These are phyloP conservation scores for Neopestalotiopsis rosae DNA, from an alignment of 2,329 filamentous ascomycete species.

Conservation along the genomic window DNA sequence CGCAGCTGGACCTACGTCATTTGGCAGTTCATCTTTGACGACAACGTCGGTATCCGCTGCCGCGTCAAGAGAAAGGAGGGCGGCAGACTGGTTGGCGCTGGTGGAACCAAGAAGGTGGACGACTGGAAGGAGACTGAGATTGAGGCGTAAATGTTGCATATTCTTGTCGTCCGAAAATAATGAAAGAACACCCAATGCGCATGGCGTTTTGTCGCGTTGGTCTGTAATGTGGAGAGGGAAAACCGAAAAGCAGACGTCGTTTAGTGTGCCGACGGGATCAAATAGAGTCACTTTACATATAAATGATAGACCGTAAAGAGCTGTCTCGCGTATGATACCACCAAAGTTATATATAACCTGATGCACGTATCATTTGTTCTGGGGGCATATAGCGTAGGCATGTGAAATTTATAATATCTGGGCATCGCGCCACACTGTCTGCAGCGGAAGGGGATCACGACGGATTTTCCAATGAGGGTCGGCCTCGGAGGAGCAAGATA, in stretches of 20 bases:
- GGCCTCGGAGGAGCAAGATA: too few relatives aligned
- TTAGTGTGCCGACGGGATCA: background rate
- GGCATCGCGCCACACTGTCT: too few relatives aligned
- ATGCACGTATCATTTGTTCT: too few relatives aligned
- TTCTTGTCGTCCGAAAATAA: background rate
- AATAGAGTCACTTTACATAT: background rate
- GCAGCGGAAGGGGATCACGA: too few relatives aligned
- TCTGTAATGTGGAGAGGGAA: background rate
- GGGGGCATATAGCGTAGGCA: too few relatives aligned
- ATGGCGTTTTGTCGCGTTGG: background rate
- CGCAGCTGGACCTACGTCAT: constrained; percentile 92
- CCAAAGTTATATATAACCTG: background rate
- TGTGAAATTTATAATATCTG: too few relatives aligned
- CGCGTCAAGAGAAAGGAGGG: constrained; percentile 91
- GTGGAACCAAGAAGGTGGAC: constrained; percentile 47
- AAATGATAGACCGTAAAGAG: constrained; percentile 10
- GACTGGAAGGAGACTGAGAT: constrained; percentile 74
- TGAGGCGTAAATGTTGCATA: constrained; percentile 54
- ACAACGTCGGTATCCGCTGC: constrained; percentile 87
- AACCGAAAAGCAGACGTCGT: background rate
- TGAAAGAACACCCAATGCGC: too few relatives aligned
- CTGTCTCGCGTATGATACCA: background rate
- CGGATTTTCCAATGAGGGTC: too few relatives aligned
- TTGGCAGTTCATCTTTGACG: constrained; percentile 94
- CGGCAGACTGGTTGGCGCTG: constrained; percentile 60